phyloP scores from a whole-genome alignment of 148 eudicot species.

The Chenopodium quinoa region DNA sequence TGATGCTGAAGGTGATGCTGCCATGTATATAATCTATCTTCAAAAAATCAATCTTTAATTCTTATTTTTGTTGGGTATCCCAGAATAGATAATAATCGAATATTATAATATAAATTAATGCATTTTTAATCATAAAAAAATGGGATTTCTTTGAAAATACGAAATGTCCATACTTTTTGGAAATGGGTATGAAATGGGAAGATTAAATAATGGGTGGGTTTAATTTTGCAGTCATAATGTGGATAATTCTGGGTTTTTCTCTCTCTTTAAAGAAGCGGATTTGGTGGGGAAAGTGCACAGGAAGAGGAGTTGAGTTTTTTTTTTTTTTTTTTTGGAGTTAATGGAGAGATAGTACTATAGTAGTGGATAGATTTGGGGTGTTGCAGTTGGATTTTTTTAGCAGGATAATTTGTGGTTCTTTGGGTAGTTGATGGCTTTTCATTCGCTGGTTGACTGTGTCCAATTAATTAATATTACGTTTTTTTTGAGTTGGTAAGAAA shows the following conservation, averaged over 20 bases:
- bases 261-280: not conserved
- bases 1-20: slow-evolving; percentile 10
- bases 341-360: too few species aligned
- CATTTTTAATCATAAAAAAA: not conserved
- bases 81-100: not conserved
- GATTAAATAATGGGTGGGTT: too few species aligned
- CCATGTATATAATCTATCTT: not conserved
- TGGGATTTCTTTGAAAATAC: not conserved
- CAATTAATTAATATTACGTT: too few species aligned
- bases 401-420: too few species aligned
- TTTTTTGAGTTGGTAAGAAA: too few species aligned
- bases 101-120: not conserved
- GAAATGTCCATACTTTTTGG: not conserved
- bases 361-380: not conserved
- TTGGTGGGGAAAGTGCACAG: not conserved
- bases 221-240: too few species aligned
- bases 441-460: too few species aligned
- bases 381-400: too few species aligned
- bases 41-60: not conserved
- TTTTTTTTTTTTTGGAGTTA: too few species aligned
- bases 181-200: not conserved
- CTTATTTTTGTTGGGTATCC: not conserved
- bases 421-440: too few species aligned
- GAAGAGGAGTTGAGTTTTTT: not conserved
- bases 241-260: too few species aligned